Evolutionary conservation across 257 asterid species (phyloP), one percentile per base, ranked within the genome.

Genomic region (Craterostigma plantagineum): DNA sequence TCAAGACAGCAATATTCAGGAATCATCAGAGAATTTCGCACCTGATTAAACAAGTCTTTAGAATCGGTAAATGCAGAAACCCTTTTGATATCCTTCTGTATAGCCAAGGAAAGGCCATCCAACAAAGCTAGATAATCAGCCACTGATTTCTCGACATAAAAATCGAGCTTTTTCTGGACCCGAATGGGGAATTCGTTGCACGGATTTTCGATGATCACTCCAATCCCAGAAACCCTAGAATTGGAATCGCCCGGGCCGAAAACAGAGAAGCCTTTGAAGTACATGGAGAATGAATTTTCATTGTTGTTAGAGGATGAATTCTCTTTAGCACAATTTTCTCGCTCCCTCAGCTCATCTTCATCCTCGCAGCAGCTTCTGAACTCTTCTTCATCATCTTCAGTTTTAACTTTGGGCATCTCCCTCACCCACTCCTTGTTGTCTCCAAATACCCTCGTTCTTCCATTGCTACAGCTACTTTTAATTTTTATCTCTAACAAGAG

Each of bases 81-180:
- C 39, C 58, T 64, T 44, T 38, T 61, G 37, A 73, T 45, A 39
- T 67, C 52, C 12, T 68, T 73, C 40, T 69, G 68, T 38, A 66
- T 61, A 54, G 95, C 92, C 60, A 70, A 75, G 46, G 71, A 57
- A 36, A 90, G 51, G 41, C 95, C 99, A 70, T 90, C 99, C 57
- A 90, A 60, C 74, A 90, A 60, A 59, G 95, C 99, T 54, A 90
- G 65, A 67, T 77, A 90, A 64, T 90, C 91, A 1, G 81, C 95
- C 16, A 80, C 81, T 34, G 61, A 33, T 49, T 77, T 86, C 18
- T 79, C 84, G 4, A 83, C 92, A 16, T 62, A 77, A 60, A 90
- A 83, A 56, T 77, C 95, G 41, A 90, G 95, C 75, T 56, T 79
- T 50, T 90, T 90, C 76, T 90, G 95, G 53, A 90, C 83, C 63